These are phyloP conservation scores for Ogataea sp. DNA, from an alignment of 805 yeast species.

Conservation along the genomic window DNA sequence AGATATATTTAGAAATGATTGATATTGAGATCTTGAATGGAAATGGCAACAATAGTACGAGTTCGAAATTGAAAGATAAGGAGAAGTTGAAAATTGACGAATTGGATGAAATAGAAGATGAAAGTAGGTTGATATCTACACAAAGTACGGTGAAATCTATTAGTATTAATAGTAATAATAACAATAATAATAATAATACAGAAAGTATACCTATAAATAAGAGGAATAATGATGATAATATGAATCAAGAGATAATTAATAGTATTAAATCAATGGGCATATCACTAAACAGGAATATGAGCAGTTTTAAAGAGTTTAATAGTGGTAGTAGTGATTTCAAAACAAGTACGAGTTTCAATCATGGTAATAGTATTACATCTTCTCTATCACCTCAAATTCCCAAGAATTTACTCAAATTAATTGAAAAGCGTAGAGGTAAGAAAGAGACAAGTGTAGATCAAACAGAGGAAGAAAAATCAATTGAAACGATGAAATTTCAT, in stretches of 20 bases:
- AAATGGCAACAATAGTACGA: conserved; percentile 6
- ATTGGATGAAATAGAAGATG: conserved; percentile 2
- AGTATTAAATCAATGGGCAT: no score
- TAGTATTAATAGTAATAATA: background rate
- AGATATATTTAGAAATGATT: conserved; percentile 71
- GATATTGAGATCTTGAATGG: conserved; percentile 36
- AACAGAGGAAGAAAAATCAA: no score
- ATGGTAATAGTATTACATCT: conserved; percentile 23
- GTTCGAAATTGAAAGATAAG: conserved; percentile 1
- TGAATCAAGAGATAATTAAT: no score
- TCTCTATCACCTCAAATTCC: conserved; percentile 69
- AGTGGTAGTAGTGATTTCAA: no score
- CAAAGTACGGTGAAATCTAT: background rate
- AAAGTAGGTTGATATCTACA: conserved; percentile 3
- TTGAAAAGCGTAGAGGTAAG: conserved; percentile 38
- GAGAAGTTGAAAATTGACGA: conserved; percentile 4
- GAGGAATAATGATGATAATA: no score
- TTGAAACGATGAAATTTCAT: no score
- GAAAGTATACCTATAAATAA: conserved; percentile 8
- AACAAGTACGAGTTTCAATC: background rate
- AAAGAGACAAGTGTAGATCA: conserved; percentile 12
- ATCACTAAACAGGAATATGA: no score
- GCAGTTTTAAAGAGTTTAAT: no score
- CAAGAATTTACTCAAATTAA: conserved; percentile 45
- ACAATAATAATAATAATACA: background rate